Percentiles rank a stretch among this genome's conserved stretches.
phyloP scores from a whole-genome alignment of 2,329 filamentous ascomycete genomes.

The Ceratocystis harringtonii region DNA sequence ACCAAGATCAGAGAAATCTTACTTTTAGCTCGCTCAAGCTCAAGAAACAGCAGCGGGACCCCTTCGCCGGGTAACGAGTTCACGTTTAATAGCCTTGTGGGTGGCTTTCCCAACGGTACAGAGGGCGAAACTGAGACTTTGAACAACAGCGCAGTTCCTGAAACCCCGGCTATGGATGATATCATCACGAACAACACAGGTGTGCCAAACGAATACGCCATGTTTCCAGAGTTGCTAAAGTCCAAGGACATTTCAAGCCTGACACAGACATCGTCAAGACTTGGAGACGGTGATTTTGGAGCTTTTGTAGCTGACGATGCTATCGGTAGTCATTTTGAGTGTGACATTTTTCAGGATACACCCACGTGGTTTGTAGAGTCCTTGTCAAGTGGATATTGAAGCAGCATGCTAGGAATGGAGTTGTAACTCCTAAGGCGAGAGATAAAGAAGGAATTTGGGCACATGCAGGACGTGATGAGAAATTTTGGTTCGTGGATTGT shows the following conservation, averaged over 20 bases:
- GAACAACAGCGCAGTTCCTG: not conserved
- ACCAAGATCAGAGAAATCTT: slow-evolving; percentile 28
- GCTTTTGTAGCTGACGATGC: slow-evolving; percentile 15
- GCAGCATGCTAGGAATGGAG: not conserved
- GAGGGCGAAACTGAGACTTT: not conserved
- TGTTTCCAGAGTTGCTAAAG: not conserved
- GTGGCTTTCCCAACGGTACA: not conserved
- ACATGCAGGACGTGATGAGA: not conserved
- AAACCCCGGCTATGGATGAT: not conserved
- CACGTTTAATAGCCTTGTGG: slow-evolving; percentile 10
- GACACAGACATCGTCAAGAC: not conserved
- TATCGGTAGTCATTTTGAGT: slow-evolving; percentile 4
- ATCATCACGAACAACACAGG: not conserved
- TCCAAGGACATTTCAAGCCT: not conserved
- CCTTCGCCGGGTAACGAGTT: not conserved
- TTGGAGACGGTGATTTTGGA: slow-evolving; percentile 1
- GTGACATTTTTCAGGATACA: not conserved
- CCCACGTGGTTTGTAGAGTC: not conserved
- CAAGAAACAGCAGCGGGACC: not conserved
- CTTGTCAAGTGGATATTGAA: not conserved
- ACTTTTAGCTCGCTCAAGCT: slow-evolving; percentile 18
- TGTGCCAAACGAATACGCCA: not conserved
- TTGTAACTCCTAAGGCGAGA: not conserved
- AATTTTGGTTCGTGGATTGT: not conserved
- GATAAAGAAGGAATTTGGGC: not conserved